Evolutionary conservation across 176 grass and related monocot genomes (phyloP).

Genomic region (Canna indica): DNA sequence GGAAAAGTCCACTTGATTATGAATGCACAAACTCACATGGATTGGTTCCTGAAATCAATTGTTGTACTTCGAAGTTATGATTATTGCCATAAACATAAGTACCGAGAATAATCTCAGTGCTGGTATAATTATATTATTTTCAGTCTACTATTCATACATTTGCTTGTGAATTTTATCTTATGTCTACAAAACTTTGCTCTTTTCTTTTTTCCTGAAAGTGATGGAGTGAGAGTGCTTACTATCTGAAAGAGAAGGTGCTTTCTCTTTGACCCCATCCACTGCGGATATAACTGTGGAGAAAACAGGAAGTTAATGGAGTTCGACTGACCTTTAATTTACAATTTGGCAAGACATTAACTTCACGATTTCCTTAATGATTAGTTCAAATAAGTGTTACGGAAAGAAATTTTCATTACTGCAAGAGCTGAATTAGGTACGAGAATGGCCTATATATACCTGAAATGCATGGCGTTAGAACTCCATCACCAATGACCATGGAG

Average conservation of each 20-base stretch:
- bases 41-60: too few species aligned
- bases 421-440: background rate
- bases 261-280: conserved; percentile 48
- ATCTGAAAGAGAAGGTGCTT: conserved; percentile 34
- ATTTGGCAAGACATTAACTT: too few species aligned
- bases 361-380: too few species aligned
- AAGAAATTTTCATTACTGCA: background rate
- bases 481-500: conserved; percentile 81
- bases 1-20: too few species aligned
- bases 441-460: conserved; percentile 31
- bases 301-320: conserved; percentile 2
- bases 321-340: background rate
- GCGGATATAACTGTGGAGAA: conserved; percentile 45
- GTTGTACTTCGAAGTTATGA: too few species aligned
- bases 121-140: background rate
- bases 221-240: conserved; percentile 18
- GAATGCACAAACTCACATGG: too few species aligned
- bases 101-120: too few species aligned
- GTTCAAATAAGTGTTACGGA: too few species aligned
- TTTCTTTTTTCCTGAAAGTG: too few species aligned
- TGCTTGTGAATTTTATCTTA: background rate
- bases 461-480: conserved; percentile 59
- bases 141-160: background rate
- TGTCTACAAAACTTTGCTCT: too few species aligned
- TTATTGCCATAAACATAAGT: too few species aligned